Percentiles rank a stretch among this genome's conserved stretches.
These are phyloP conservation scores for Pleurotus pulmonarius DNA, from an alignment of 768 basidiomycete species.

Conservation along the genomic window DNA sequence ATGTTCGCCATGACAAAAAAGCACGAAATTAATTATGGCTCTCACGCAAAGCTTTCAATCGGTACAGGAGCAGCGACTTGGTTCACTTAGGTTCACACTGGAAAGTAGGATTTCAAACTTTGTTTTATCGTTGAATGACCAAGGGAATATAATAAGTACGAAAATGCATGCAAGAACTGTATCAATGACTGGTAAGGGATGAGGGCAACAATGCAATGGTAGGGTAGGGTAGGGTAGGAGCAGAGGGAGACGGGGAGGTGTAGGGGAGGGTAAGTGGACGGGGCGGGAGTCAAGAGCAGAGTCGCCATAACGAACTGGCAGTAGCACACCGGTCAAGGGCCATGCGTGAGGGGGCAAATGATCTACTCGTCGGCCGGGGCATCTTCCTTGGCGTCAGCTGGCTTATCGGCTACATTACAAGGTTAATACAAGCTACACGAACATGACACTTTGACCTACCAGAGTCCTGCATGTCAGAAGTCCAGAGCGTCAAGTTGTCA, in stretches of 20 bases:
- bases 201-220: slow-evolving; percentile 8
- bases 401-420: slow-evolving; percentile 53
- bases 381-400: slow-evolving; percentile 68
- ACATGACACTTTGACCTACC: slow-evolving; percentile 41
- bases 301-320: slow-evolving; percentile 14
- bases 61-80: no score
- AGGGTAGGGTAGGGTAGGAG: slow-evolving; percentile 9
- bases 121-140: not conserved
- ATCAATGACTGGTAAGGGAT: slow-evolving; percentile 1
- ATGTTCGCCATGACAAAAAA: not conserved
- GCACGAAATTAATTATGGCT: not conserved
- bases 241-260: slow-evolving; percentile 11
- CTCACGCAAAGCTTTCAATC: no score
- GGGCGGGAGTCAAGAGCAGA: slow-evolving; percentile 17
- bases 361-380: slow-evolving; percentile 65
- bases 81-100: not conserved
- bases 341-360: not conserved
- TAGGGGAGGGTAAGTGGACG: slow-evolving; percentile 23
- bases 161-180: slow-evolving; percentile 8
- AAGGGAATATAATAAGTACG: slow-evolving; percentile 7
- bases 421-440: slow-evolving; percentile 7
- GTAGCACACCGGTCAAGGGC: slow-evolving; percentile 4
- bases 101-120: not conserved
- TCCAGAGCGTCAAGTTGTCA: slow-evolving; percentile 98
- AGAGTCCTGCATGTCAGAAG: slow-evolving; percentile 94